Base-by-base conservation (phyloP, 192 early-diverging fungal species). In the Coemansia nantahalensis region DNA sequence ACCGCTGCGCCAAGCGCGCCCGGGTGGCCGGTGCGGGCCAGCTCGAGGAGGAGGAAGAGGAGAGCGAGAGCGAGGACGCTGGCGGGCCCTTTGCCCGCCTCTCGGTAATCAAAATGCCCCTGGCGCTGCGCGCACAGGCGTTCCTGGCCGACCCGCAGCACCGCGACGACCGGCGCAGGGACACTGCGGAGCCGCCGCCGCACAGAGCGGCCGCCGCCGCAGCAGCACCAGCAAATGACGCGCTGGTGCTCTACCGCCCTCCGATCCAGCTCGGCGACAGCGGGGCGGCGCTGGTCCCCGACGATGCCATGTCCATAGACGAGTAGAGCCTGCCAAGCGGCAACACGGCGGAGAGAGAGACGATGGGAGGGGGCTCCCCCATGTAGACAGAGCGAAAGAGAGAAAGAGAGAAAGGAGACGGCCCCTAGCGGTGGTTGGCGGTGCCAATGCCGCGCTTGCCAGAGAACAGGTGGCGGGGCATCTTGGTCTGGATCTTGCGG, bases 391-490 rank as follows among this genome's bases (percentile, higher is more conserved):
- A 45, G 28, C 31, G 17, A 3, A 47, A 34, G 26, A 33, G 34
- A 21, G 31, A 15, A 32, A 30, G n/a, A 38, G 14, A 4, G 14
- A 36, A 11, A 36, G 15, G 15, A n/a, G 12, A 36, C 2, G 9
- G 15, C 4, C 3, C 35, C 16, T 7, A 93, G 70, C 91, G 84
- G 54, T 86, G 86, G 70, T 91, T 89, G 58, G 80, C 83, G 44
- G 86, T 83, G 47, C 90, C 91, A 35, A 83, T 82, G 39, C 80
- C 79, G 52, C 89, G 83, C 81, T 98, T 98, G 56, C 91, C 90
- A 19, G 88, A 72, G 65, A 95, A 97, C 84, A 99, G 82, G 68
- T 99, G 97, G 80, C 95, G 97, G 39, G 97, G 97, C 87, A 87
- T 91, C 81, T 97, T 95, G 52, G 81, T 84, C 45, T 75, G 65